A percentile compares a stretch with the other conserved stretches of the same genome.
These are phyloP conservation scores for Fraxinus quadrangulata DNA, from an alignment of 257 asterid genomes.

Conservation along the genomic window DNA sequence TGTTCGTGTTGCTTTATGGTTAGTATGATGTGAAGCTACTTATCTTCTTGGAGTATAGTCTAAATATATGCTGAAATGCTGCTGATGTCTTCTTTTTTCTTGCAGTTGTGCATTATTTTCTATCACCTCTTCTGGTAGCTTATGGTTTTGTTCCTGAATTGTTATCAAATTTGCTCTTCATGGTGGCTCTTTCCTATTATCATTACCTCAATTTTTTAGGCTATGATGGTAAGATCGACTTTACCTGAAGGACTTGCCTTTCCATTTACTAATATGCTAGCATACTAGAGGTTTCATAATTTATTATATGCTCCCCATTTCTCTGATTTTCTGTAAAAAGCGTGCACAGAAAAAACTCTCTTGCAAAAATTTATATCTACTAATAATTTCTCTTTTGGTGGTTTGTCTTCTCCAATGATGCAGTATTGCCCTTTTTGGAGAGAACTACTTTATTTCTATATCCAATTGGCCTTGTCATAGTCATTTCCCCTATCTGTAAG, in stretches of 20 bases:
- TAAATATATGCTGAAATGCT: constrained; percentile 23
- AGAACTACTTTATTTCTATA: constrained; percentile 93
- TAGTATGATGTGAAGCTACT: constrained; percentile 27
- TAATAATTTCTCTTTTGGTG: neutral
- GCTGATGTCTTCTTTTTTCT: constrained; percentile 21
- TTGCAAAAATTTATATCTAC: neutral
- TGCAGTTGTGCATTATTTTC: constrained; percentile 85
- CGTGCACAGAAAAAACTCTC: neutral
- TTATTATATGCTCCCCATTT: neutral
- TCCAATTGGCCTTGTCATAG: constrained; percentile 80
- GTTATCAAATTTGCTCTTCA: constrained; percentile 90
- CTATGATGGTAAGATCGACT: constrained; percentile 74
- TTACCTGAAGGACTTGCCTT: constrained; percentile 10
- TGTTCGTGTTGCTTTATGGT: constrained; percentile 91
- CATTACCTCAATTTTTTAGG: constrained; percentile 96
- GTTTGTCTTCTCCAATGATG: constrained; percentile 27
- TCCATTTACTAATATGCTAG: neutral
- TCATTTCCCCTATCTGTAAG: constrained; percentile 81
- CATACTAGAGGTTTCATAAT: neutral
- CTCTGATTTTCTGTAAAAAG: neutral
- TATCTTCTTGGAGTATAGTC: constrained; percentile 16
- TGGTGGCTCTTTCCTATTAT: constrained; percentile 89
- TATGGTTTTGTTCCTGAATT: constrained; percentile 89
- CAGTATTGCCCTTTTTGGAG: constrained; percentile 97
- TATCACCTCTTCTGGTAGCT: constrained; percentile 90